Conservation (phyloP, 129 eudicot species). For the Escallonia herrerae region DNA sequence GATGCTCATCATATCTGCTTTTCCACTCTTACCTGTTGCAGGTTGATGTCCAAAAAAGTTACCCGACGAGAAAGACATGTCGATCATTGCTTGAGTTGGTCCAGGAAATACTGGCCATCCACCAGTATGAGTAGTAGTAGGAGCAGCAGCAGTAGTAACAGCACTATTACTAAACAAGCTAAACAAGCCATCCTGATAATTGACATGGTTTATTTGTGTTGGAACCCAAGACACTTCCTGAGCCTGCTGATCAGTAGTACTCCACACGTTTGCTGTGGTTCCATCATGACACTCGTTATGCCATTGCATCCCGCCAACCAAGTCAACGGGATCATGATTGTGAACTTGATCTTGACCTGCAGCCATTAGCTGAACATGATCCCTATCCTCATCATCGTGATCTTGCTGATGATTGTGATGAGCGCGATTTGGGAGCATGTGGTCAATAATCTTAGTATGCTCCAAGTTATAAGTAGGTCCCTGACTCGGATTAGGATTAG, state of each 20-base stretch:
- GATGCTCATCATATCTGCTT: neutral
- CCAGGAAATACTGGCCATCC: constrained; percentile 9
- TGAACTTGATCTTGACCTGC: no score
- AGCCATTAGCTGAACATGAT: no score
- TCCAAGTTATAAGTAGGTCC: neutral
- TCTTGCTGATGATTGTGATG: no score
- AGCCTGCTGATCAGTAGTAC: neutral
- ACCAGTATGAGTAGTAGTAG: neutral
- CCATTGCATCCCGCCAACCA: constrained; percentile 10
- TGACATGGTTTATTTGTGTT: constrained; percentile 13
- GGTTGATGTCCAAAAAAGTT: no score
- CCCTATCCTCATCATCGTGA: no score
- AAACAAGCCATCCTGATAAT: constrained; percentile 9
- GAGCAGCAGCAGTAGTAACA: neutral
- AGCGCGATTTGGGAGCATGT: neutral
- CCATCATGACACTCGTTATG: neutral
- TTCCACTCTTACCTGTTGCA: no score
- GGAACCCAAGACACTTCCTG: constrained; percentile 7
- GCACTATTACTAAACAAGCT: neutral
- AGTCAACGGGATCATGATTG: no score
- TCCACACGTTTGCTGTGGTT: neutral
- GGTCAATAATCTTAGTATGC: neutral
- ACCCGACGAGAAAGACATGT: neutral
- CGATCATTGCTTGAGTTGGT: neutral
- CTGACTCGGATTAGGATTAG: neutral